phyloP scores from a whole-genome alignment of 108 stramenopile species.

The Stephanodiscus triporus region DNA sequence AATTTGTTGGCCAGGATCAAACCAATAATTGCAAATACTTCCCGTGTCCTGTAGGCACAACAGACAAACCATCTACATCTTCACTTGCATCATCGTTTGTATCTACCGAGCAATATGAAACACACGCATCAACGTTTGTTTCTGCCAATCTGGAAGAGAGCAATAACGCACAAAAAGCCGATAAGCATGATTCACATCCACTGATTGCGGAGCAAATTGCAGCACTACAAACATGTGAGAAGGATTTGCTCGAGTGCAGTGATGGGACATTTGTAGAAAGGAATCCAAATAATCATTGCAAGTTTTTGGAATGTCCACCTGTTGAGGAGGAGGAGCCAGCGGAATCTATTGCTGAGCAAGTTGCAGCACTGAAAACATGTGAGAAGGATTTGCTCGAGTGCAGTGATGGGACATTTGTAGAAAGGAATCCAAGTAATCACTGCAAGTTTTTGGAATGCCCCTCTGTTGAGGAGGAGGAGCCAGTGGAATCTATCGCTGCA shows the following conservation, averaged over 20 bases:
- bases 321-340: neutral
- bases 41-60: constrained; percentile 8
- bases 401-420: constrained; percentile 24
- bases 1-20: constrained; percentile 19
- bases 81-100: neutral
- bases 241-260: constrained; percentile 24
- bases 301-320: constrained; percentile 11
- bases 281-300: constrained; percentile 20
- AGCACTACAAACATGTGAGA: neutral
- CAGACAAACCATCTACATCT: neutral
- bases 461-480: neutral
- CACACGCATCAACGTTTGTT: no score
- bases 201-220: neutral
- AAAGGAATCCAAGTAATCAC: constrained; percentile 14
- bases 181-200: no score
- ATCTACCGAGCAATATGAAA: neutral
- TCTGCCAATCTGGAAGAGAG: neutral
- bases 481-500: neutral
- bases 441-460: constrained; percentile 25
- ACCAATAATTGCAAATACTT: constrained; percentile 20
- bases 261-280: constrained; percentile 22
- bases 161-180: neutral
- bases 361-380: neutral
- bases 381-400: constrained; percentile 19
- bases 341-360: constrained; percentile 7